These are phyloP conservation scores for Ilyonectria destructans DNA, from an alignment of 2,329 filamentous ascomycete genomes.

Conservation along the genomic window DNA sequence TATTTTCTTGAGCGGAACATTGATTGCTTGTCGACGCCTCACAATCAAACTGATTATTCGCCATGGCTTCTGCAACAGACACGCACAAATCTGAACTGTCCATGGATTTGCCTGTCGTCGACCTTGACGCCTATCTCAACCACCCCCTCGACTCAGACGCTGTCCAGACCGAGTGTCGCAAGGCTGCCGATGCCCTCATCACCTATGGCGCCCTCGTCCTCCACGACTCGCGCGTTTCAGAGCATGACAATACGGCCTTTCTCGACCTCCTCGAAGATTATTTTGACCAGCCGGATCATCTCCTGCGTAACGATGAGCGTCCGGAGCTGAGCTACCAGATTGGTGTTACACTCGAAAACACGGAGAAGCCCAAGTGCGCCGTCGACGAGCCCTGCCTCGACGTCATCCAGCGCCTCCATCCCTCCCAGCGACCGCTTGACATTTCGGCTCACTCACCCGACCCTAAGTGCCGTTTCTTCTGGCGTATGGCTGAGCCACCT, in stretches of 20 bases:
- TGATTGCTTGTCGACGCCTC: background rate
- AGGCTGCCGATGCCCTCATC: constrained; percentile 71
- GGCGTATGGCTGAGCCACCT: constrained; percentile 70
- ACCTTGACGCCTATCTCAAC: constrained; percentile 72
- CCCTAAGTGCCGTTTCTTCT: constrained; percentile 77
- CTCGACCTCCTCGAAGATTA: constrained; percentile 77
- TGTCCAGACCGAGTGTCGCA: constrained; percentile 67
- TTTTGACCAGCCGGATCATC: constrained; percentile 70
- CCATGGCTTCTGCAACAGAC: constrained; percentile 31
- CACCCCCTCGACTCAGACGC: constrained; percentile 60
- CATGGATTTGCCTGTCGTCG: constrained; percentile 74
- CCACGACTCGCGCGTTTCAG: constrained; percentile 72
- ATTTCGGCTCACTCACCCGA: constrained; percentile 71
- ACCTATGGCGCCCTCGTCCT: constrained; percentile 73
- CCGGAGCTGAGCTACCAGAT: constrained; percentile 74
- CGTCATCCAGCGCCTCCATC: constrained; percentile 69
- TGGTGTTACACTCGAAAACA: constrained; percentile 75
- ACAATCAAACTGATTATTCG: background rate
- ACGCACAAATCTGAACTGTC: constrained; percentile 48
- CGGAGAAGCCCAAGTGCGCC: constrained; percentile 76
- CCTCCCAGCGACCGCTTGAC: constrained; percentile 71
- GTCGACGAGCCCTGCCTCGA: constrained; percentile 74
- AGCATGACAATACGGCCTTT: constrained; percentile 70
- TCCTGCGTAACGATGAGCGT: constrained; percentile 67
- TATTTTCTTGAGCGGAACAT: background rate